phyloP scores from a whole-genome alignment of 805 yeast genomes.

The Wickerhamiella musiphila region DNA sequence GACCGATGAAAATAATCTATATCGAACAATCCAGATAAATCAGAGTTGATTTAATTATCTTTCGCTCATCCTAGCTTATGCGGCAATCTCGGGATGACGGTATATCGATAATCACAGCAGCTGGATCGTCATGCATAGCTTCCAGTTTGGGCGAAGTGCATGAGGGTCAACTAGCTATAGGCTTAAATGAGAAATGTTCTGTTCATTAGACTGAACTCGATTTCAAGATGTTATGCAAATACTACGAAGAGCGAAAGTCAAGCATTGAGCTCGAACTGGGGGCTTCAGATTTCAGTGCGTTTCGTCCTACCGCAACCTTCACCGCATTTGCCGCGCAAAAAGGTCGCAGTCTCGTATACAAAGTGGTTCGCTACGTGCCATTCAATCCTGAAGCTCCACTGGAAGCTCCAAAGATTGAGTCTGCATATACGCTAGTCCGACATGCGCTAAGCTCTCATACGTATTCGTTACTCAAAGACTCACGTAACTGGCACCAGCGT shows the following conservation, averaged over 20 bases:
- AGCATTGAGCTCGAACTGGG: not conserved
- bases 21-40: too few relatives aligned
- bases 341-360: constrained; percentile 12
- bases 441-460: constrained; percentile 15
- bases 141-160: too few relatives aligned
- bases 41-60: too few relatives aligned
- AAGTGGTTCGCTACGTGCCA: constrained; percentile 5
- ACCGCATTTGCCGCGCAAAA: constrained; percentile 10
- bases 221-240: not conserved
- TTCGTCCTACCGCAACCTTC: constrained; percentile 2
- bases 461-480: constrained; percentile 15
- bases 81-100: too few relatives aligned
- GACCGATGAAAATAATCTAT: too few relatives aligned
- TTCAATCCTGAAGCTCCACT: constrained; percentile 4
- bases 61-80: too few relatives aligned
- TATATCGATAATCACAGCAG: too few relatives aligned
- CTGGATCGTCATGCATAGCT: too few relatives aligned
- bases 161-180: too few relatives aligned
- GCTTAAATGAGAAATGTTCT: too few relatives aligned
- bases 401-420: constrained; percentile 2
- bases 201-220: too few relatives aligned
- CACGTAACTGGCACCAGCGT: constrained; percentile 5
- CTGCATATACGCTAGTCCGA: constrained; percentile 12
- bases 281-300: not conserved
- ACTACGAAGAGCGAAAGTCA: not conserved